Base-by-base conservation (phyloP, 495 filamentous ascomycete genomes). In the Xylaria longipes region DNA sequence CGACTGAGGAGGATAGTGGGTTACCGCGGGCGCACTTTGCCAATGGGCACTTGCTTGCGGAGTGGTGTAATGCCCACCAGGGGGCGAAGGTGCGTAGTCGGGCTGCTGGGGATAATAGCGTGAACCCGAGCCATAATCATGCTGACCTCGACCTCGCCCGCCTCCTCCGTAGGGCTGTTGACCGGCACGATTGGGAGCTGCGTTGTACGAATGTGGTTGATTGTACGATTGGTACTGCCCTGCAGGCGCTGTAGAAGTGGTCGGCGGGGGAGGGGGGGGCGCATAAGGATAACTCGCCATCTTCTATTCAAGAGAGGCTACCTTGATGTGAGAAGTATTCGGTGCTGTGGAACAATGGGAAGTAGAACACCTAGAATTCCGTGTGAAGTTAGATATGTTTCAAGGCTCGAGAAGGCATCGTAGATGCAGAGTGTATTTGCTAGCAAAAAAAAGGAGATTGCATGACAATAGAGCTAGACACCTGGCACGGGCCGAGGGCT, bases 231-330 rank as follows among this genome's bases (percentile, higher is more conserved):
- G 72, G 71, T 84, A 84, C 54, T 73, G 75, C 57, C 65, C 75
- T 15, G 81, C 75, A 17, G 81, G 76, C 1, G 82, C 73, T 25
- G 82, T 74, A 31, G 81, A 79, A 2, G 81, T 80, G 5, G 81
- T 79, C 35, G 84, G 81, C 48, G 87, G 87, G 48, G 87, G 80
- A 61, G 87, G 86, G 8, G 87, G 87, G 39, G 87, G 86, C n/a
- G 83, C 84, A 78, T 85, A 86, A 27, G 81, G 82, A 77, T 87
- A 89, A 74, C 78, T 82, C 66, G 84, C 81, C 80, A 84, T 83
- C 27, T 58, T 70, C 61, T 68, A 43, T 45, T 48, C 66, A 31
- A 68, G 46, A 39, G 61, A 62, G 69, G 63, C 65, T 65, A 52
- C 35, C 56, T 20, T 11, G 14, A 39, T 48, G 25, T 25, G 22